Percentiles rank a stretch among this genome's conserved stretches.
These are phyloP conservation scores for Zygosaccharomyces siamensis DNA, from an alignment of 805 yeast genomes.

Conservation along the genomic window DNA sequence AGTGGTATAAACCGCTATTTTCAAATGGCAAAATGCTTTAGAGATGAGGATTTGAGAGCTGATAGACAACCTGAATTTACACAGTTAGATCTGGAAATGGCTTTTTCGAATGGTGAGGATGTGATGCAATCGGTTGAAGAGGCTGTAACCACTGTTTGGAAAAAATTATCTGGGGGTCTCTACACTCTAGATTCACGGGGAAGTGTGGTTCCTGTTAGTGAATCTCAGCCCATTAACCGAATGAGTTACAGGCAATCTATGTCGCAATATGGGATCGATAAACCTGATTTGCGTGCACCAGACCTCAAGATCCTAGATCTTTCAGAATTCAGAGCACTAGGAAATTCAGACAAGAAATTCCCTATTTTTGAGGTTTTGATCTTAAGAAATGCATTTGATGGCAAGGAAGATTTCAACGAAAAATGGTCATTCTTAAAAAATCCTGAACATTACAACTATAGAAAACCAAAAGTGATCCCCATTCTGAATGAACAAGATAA, in stretches of 20 bases:
- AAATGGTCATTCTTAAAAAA: constrained; percentile 41
- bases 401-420: constrained; percentile 22
- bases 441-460: constrained; percentile 43
- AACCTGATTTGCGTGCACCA: constrained; percentile 79
- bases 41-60: constrained; percentile 92
- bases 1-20: constrained; percentile 83
- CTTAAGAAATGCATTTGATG: constrained; percentile 45
- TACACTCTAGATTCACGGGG: constrained; percentile 28
- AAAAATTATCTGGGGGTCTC: constrained; percentile 36
- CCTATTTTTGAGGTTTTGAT: constrained; percentile 74
- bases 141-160: constrained; percentile 55
- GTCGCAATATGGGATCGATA: constrained; percentile 78
- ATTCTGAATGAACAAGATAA: constrained; percentile 42
- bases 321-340: constrained; percentile 36
- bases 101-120: constrained; percentile 64
- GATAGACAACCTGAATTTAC: constrained; percentile 98
- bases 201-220: constrained; percentile 19
- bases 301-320: constrained; percentile 47
- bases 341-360: constrained; percentile 42
- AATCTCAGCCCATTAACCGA: constrained; percentile 35
- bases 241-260: constrained; percentile 68
- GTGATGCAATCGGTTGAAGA: constrained; percentile 62
- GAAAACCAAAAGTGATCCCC: constrained; percentile 55
- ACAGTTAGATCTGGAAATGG: constrained; percentile 93
- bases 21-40: constrained; percentile 89